Conservation (phyloP, 495 filamentous ascomycete species). For the Lasiosphaeriaceae sp. region DNA sequence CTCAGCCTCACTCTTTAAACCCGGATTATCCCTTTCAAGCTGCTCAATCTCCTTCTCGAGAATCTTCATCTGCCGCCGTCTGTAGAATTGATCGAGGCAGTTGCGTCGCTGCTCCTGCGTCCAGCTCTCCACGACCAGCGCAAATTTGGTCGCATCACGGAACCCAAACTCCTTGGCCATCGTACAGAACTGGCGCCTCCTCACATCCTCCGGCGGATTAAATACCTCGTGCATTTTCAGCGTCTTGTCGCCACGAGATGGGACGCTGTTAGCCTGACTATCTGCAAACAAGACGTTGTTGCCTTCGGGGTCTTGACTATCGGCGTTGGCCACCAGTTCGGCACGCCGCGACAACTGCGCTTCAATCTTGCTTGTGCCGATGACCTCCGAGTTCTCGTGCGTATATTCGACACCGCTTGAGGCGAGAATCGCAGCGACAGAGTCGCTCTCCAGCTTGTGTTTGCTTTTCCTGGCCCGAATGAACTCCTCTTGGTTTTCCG, state of each 20-base stretch:
- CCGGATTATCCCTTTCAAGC: neutral
- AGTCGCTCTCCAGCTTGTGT: slow-evolving; percentile 54
- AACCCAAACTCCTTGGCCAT: slow-evolving; percentile 84
- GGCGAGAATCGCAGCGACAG: slow-evolving; percentile 84
- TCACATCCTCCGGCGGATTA: slow-evolving; percentile 70
- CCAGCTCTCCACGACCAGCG: slow-evolving; percentile 88
- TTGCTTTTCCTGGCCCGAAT: slow-evolving; percentile 12
- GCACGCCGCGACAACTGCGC: slow-evolving; percentile 72
- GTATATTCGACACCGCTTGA: slow-evolving; percentile 90
- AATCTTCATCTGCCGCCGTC: slow-evolving; percentile 37
- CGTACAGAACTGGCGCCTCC: slow-evolving; percentile 79
- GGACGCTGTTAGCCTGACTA: slow-evolving; percentile 15
- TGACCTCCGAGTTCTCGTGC: slow-evolving; percentile 93
- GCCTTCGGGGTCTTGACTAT: slow-evolving; percentile 36
- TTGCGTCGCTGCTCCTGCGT: slow-evolving; percentile 78
- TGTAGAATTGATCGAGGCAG: slow-evolving; percentile 81
- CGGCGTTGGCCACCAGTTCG: slow-evolving; percentile 53
- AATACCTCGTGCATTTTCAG: slow-evolving; percentile 58
- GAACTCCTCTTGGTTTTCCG: slow-evolving; percentile 42
- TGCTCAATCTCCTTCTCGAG: slow-evolving; percentile 16
- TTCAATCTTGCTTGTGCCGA: slow-evolving; percentile 84
- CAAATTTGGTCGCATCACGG: slow-evolving; percentile 76
- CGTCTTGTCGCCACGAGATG: slow-evolving; percentile 11
- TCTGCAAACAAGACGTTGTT: slow-evolving; percentile 33
- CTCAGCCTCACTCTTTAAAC: neutral